Evolutionary conservation across 352 stramenopile species (phyloP), one percentile per base, ranked within the genome.

Genomic region (Phytophthora ohioensis): DNA sequence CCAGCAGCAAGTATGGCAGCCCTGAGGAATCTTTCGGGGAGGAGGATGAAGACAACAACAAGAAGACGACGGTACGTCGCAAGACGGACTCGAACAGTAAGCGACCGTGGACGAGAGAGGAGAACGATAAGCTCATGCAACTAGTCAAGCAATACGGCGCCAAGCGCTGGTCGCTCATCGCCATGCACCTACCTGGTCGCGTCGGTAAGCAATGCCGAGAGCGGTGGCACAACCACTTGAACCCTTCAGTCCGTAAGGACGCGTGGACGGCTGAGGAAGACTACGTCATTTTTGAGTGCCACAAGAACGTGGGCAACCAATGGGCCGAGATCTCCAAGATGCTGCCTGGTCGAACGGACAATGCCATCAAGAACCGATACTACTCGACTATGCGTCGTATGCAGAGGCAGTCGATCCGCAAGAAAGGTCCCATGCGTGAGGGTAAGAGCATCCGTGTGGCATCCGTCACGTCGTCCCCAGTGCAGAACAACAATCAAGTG

Each of bases 271-370:
- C 85, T 1, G 91, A 98, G 55, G 92, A 98, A 64, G 92, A 97
- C 72, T 91, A 95, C 51, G 84, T 97, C 31, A 96, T 98, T 56
- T 93, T 97, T 57, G 84, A 96, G 58, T 94, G 88, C 64, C 91
- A 97, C 70, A 94, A 96, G 77, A 96, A 96, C 42, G 82, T 97
- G 35, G 92, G 92, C 36, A 98, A 98, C 71, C 90, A 97, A 56
- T 98, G 92, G 92, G 91, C 91, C 1, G 89, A 97, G 73, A 97
- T 98, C 61, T 92, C 91, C 47, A 95, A 96, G 67, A 96, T 96
- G 84, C 81, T 98, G 2, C 91, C 91, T 3, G 91, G 91, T 21
- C 88, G 87, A 46, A 97, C 91, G 31, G 91, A 97, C 69, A 97
- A 97, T 69, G 89, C 88, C 32, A 97, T 97, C 70, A 97, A 97